Conservation (phyloP, 73 alveolate species). For the Tetrahymena malaccensis region DNA sequence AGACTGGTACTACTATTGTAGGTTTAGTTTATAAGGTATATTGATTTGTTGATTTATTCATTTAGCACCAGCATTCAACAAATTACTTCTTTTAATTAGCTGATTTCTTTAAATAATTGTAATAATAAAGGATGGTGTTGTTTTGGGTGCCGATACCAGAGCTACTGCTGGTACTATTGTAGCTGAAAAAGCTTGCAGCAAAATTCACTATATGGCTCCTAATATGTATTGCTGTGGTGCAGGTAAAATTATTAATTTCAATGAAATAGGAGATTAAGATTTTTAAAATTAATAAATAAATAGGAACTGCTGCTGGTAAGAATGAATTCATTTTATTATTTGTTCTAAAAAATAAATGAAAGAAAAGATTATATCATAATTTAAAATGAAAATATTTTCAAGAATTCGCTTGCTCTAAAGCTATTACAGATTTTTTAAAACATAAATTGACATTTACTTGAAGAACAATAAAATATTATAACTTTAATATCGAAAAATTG, state of each 20-base stretch:
- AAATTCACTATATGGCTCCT: slow-evolving; percentile 94
- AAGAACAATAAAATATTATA: background rate
- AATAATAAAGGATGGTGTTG: slow-evolving; percentile 79
- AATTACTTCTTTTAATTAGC: background rate
- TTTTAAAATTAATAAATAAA: background rate
- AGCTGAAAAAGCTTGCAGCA: slow-evolving; percentile 93
- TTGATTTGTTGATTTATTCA: background rate
- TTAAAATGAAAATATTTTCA: background rate
- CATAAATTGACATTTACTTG: background rate
- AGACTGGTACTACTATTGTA: slow-evolving; percentile 96
- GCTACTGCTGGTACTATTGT: slow-evolving; percentile 98
- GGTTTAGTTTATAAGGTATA: slow-evolving; percentile 69
- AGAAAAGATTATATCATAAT: background rate
- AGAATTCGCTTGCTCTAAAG: too few species aligned
- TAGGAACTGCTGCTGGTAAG: slow-evolving; percentile 6
- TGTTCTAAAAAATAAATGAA: background rate
- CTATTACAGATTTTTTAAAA: background rate
- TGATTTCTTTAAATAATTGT: background rate
- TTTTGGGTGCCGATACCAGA: slow-evolving; percentile 98
- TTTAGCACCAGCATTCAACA: background rate
- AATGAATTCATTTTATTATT: background rate
- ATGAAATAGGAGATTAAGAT: slow-evolving; percentile 55
- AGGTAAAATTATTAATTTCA: slow-evolving; percentile 97
- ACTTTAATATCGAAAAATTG: background rate
- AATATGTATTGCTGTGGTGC: slow-evolving; percentile 98